Conservation (phyloP, 345 rosid species). For the Moricandia moricandioides region DNA sequence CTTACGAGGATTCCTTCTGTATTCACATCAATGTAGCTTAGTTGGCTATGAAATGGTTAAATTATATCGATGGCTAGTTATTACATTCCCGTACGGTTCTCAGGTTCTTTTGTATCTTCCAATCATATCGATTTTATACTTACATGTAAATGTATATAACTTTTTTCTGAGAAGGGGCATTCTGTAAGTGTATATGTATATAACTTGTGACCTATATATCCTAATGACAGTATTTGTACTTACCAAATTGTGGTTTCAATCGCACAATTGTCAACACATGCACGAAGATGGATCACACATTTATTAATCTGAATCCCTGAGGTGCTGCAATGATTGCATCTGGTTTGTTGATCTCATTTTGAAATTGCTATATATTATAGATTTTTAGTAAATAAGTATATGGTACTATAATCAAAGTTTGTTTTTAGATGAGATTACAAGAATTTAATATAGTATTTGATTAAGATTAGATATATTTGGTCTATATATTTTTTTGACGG, state of each 20-base stretch:
- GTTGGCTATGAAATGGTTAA: conserved; percentile 3
- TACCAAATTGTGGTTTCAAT: neutral
- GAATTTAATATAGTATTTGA: neutral
- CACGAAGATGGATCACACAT: neutral
- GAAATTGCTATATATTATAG: neutral
- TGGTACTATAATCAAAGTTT: neutral
- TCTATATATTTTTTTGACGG: neutral
- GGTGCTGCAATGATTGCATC: neutral
- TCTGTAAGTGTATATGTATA: neutral
- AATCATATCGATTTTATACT: neutral
- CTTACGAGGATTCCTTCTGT: conserved; percentile 29
- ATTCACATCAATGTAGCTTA: conserved; percentile 25
- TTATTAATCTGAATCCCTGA: neutral
- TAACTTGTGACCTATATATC: neutral
- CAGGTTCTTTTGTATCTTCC: neutral
- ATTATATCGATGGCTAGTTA: conserved; percentile 25
- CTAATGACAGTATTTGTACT: neutral
- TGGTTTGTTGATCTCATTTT: conserved; percentile 3
- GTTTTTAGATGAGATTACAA: neutral
- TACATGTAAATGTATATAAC: neutral
- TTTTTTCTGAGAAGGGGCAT: neutral
- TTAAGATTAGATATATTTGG: neutral
- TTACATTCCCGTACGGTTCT: conserved; percentile 30
- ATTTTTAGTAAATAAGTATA: neutral
- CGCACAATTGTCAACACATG: neutral